Percentiles rank a stretch among this genome's conserved stretches.
These are phyloP conservation scores for Funneliformis geosporum DNA, from an alignment of 192 early-diverging fungal species.

Conservation along the genomic window DNA sequence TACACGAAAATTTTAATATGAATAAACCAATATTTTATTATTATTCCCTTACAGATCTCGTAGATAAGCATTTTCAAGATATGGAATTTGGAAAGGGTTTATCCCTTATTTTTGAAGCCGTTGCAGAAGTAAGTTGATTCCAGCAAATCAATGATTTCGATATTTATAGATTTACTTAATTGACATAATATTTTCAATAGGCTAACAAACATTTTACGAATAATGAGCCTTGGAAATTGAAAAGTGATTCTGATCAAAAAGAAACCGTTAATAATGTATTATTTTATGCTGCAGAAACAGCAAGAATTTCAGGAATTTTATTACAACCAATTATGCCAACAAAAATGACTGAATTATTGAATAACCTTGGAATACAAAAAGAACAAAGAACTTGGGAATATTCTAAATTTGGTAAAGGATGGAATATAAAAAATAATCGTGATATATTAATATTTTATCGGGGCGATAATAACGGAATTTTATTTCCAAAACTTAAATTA, in stretches of 20 bases:
- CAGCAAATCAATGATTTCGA: not conserved
- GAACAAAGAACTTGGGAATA: constrained; percentile 62
- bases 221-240: constrained; percentile 80
- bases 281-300: constrained; percentile 75
- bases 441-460: not conserved
- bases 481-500: not conserved
- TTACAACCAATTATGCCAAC: constrained; percentile 86
- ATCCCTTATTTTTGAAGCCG: constrained; percentile 57
- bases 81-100: constrained; percentile 65
- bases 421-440: constrained; percentile 35
- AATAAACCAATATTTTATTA: not conserved
- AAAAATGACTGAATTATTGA: constrained; percentile 67
- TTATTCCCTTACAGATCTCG: constrained; percentile 12
- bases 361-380: constrained; percentile 58
- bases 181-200: not conserved
- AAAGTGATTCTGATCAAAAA: constrained; percentile 48
- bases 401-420: constrained; percentile 61
- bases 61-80: constrained; percentile 51
- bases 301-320: constrained; percentile 70
- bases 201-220: constrained; percentile 75
- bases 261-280: constrained; percentile 63
- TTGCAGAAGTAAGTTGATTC: constrained; percentile 51
- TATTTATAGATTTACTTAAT: not conserved
- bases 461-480: not conserved
- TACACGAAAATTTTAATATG: not conserved